Base-by-base conservation (phyloP, 345 rosid species). In the Gynandropsis gynandra region DNA sequence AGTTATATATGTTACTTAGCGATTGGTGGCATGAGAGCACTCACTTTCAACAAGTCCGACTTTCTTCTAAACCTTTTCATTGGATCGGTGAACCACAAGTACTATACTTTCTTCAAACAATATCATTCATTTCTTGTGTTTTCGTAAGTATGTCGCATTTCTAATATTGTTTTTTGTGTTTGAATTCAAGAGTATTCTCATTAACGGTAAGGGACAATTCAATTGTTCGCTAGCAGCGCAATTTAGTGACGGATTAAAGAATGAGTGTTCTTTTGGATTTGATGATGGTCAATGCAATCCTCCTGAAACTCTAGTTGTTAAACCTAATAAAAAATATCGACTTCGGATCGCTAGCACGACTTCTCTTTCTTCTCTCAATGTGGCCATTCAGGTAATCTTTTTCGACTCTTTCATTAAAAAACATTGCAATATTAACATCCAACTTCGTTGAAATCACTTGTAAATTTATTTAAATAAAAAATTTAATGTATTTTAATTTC, bases 71-170 rank as follows among this genome's bases (percentile, higher is more conserved):
- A 7, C 86, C 94, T 0, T 63, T 83, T 24, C 88, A 78, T 0
- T 86, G 95, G 94, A 74, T 86, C 31, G 86, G 82, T 31, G 98
- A 90, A 64, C 70, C 98, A 11, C 81, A 90, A 78, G 98, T 89
- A 0, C 1, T 36, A 32, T 18, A 7, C 1, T 54, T 38, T 1
- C 0, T 38, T 15, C 16, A 0, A 21, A n/a, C 8, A 7, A 11
- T 10, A 13, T 12, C 9, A 9, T 42, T 19, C 13, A 3, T 24
- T 21, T 9, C 24, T 47, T 47, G 7, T 9, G 5, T 5, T 47
- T 24, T 4, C 8, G 14, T 9, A 41, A 27, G 20, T 42, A 4
- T 32, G n/a, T n/a, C n/a, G n/a, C n/a, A n/a, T n/a, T n/a, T n/a
- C n/a, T 11, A 0, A 45, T 45, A 9, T 45, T 4, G 6, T 35